Conservation (phyloP, 352 stramenopile species). For the Phytopythium montanum region DNA sequence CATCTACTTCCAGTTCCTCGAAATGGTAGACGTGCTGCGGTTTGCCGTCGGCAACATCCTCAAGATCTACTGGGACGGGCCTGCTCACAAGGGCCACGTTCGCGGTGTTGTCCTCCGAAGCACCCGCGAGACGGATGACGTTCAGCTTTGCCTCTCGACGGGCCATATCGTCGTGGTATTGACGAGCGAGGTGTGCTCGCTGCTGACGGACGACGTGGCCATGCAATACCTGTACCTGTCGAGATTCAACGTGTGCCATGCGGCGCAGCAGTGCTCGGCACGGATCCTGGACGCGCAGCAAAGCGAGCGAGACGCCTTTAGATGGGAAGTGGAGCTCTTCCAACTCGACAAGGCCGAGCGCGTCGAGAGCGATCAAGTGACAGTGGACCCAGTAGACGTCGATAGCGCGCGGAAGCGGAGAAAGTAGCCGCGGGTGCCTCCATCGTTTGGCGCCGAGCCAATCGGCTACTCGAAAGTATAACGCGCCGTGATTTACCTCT, state of each 20-base stretch:
- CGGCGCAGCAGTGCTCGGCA: conserved; percentile 46
- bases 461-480: background rate
- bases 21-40: conserved; percentile 48
- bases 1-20: conserved; percentile 51
- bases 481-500: background rate
- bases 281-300: conserved; percentile 41
- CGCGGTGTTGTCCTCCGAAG: conserved; percentile 64
- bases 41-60: conserved; percentile 72
- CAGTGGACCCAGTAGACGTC: conserved; percentile 13
- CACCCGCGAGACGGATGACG: conserved; percentile 19
- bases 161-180: conserved; percentile 39
- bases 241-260: conserved; percentile 71
- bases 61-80: conserved; percentile 39
- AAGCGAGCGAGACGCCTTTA: conserved; percentile 60
- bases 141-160: conserved; percentile 59
- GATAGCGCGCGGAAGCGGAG: conserved; percentile 39
- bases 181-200: conserved; percentile 62
- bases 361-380: conserved; percentile 9
- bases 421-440: conserved; percentile 30
- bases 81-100: conserved; percentile 42
- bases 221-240: conserved; percentile 59
- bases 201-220: conserved; percentile 65
- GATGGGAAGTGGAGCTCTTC: conserved; percentile 51
- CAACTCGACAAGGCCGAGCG: conserved; percentile 23
- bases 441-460: background rate